Conservation (phyloP, 164 flowering plant species). For the Taxillus chinensis region DNA sequence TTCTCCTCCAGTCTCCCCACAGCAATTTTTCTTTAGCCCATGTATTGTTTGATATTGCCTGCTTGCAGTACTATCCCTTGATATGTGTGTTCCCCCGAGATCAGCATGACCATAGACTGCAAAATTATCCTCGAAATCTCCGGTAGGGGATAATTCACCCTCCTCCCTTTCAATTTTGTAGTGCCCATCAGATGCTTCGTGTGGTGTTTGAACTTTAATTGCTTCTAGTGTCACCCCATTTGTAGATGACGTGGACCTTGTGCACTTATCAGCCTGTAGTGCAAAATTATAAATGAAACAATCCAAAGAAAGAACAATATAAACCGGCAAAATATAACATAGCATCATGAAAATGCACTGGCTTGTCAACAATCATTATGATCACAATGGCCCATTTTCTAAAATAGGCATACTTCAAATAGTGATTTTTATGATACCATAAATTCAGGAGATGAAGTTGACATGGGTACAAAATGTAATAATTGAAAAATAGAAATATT, state of each 20-base stretch:
- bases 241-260: slow-evolving; percentile 21
- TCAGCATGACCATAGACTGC: slow-evolving; percentile 38
- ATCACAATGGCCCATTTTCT: too few species aligned
- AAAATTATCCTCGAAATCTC: slow-evolving; percentile 72
- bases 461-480: too few species aligned
- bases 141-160: slow-evolving; percentile 84
- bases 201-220: slow-evolving; percentile 25
- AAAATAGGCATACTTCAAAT: too few species aligned
- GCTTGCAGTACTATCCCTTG: slow-evolving; percentile 31
- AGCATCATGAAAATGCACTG: neutral
- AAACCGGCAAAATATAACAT: neutral
- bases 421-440: too few species aligned
- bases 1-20: slow-evolving; percentile 47
- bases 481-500: too few species aligned
- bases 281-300: slow-evolving; percentile 5
- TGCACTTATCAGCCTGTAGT: slow-evolving; percentile 25
- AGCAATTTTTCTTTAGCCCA: slow-evolving; percentile 27
- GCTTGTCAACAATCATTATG: too few species aligned
- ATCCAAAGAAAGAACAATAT: neutral
- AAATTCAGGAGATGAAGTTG: too few species aligned
- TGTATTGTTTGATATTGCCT: slow-evolving; percentile 30
- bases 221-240: slow-evolving; percentile 33
- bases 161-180: slow-evolving; percentile 78
- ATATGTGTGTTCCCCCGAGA: slow-evolving; percentile 24
- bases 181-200: slow-evolving; percentile 31